phyloP scores from a whole-genome alignment of 805 yeast genomes.

The Wickerhamomyces pijperi region DNA sequence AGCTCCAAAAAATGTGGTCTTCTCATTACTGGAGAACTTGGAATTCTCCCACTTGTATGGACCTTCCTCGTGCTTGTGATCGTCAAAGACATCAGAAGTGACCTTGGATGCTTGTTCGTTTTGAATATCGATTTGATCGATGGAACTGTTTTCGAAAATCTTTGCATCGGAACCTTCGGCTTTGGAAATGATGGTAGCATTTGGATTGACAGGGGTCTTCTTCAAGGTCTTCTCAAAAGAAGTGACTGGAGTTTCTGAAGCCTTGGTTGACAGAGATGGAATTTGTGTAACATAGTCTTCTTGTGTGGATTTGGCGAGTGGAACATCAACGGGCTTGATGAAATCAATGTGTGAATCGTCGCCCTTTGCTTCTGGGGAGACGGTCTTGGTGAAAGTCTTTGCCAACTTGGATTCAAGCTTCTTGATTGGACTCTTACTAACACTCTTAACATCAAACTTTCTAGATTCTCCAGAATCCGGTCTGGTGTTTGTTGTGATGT shows the following conservation, averaged over 20 bases:
- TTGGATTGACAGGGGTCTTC: constrained; percentile 2
- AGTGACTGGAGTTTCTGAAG: constrained; percentile 27
- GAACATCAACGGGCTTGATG: constrained; percentile 25
- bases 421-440: background rate
- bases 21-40: background rate
- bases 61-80: constrained; percentile 11
- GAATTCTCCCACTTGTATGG: constrained; percentile 10
- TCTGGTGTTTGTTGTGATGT: constrained; percentile 14
- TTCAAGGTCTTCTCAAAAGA: constrained; percentile 16
- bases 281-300: constrained; percentile 33
- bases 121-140: constrained; percentile 8
- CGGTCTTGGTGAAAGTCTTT: constrained; percentile 14
- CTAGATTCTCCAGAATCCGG: constrained; percentile 39
- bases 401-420: constrained; percentile 1
- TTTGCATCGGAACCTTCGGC: constrained; percentile 17
- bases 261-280: constrained; percentile 38
- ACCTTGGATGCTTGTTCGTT: constrained; percentile 7
- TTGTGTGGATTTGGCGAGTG: constrained; percentile 31
- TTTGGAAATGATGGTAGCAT: constrained; percentile 13
- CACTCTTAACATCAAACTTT: constrained; percentile 37
- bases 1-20: background rate
- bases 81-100: constrained; percentile 4
- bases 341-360: constrained; percentile 49
- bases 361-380: constrained; percentile 31
- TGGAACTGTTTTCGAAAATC: constrained; percentile 13